Evolutionary conservation across 805 yeast genomes (phyloP).

Genomic region (Candida michaelii): DNA sequence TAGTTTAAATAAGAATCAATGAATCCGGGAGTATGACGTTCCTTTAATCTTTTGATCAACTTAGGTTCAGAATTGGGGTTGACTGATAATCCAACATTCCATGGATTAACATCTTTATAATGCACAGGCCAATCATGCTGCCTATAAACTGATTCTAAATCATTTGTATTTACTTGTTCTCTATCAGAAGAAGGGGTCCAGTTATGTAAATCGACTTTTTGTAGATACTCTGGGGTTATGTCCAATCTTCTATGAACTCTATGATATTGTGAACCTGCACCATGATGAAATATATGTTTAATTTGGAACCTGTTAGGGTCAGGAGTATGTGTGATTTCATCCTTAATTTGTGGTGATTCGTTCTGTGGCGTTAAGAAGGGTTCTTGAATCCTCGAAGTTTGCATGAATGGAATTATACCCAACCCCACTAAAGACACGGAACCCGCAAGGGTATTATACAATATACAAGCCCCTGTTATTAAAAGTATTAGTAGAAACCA

Average conservation of each 20-base stretch:
- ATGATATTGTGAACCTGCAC: constrained; percentile 43
- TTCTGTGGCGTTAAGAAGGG: neutral
- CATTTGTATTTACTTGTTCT: constrained; percentile 4
- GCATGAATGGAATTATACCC: neutral
- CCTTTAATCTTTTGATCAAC: constrained; percentile 27
- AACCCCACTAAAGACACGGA: neutral
- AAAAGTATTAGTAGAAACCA: constrained; percentile 2
- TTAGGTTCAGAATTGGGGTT: constrained; percentile 19
- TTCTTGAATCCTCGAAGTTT: neutral
- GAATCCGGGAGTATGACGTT: constrained; percentile 53
- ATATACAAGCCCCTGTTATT: neutral
- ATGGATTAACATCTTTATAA: constrained; percentile 36
- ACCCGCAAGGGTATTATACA: neutral
- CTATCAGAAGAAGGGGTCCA: constrained; percentile 3
- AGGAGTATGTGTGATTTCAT: neutral
- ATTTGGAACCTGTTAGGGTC: constrained; percentile 19
- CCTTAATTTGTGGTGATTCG: neutral
- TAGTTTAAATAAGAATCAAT: constrained; percentile 65
- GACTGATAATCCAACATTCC: constrained; percentile 35
- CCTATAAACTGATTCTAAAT: constrained; percentile 8
- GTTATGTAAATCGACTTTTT: constrained; percentile 5
- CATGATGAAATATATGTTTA: constrained; percentile 64
- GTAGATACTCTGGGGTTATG: constrained; percentile 42
- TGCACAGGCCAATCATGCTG: constrained; percentile 38
- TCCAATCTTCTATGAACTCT: constrained; percentile 51